These are phyloP conservation scores for Citrus mangshanensis DNA, from an alignment of 345 rosid species.

Conservation along the genomic window DNA sequence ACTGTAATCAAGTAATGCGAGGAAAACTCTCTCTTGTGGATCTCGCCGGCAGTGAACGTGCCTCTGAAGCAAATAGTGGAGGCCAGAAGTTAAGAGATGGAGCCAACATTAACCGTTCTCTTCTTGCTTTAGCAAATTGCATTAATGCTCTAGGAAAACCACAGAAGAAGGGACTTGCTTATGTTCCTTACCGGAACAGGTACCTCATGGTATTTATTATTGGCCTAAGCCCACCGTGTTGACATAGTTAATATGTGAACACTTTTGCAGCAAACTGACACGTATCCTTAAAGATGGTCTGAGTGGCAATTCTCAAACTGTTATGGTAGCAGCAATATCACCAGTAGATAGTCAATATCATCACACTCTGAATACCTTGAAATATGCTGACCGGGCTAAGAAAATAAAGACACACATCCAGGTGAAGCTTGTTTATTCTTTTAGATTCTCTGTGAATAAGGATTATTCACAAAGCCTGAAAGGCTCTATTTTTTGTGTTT, in stretches of 20 bases:
- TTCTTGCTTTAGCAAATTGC: conserved; percentile 94
- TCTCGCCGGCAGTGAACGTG: conserved; percentile 98
- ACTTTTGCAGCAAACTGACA: conserved; percentile 61
- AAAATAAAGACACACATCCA: conserved; percentile 93
- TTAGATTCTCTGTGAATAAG: neutral
- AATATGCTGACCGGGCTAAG: conserved; percentile 98
- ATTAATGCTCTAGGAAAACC: conserved; percentile 92
- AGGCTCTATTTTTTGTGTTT: neutral
- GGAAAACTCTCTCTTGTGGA: conserved; percentile 98
- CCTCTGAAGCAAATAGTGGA: conserved; percentile 87
- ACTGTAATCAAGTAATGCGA: conserved; percentile 65
- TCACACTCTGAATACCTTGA: conserved; percentile 87
- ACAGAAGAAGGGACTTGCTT: conserved; percentile 96
- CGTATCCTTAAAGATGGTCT: conserved; percentile 97
- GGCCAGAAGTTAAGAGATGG: conserved; percentile 97
- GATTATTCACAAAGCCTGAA: neutral
- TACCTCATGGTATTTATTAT: conserved; percentile 19
- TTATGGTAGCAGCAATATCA: conserved; percentile 90
- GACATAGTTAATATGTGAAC: conserved; percentile 12
- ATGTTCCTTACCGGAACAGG: conserved; percentile 98
- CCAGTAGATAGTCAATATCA: conserved; percentile 60
- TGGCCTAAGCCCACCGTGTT: neutral
- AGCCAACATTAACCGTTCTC: conserved; percentile 88
- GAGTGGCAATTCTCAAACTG: conserved; percentile 96
- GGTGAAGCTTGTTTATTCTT: conserved; percentile 30